These are phyloP conservation scores for Paxillus involutus DNA, from an alignment of 768 basidiomycete genomes.

Conservation along the genomic window DNA sequence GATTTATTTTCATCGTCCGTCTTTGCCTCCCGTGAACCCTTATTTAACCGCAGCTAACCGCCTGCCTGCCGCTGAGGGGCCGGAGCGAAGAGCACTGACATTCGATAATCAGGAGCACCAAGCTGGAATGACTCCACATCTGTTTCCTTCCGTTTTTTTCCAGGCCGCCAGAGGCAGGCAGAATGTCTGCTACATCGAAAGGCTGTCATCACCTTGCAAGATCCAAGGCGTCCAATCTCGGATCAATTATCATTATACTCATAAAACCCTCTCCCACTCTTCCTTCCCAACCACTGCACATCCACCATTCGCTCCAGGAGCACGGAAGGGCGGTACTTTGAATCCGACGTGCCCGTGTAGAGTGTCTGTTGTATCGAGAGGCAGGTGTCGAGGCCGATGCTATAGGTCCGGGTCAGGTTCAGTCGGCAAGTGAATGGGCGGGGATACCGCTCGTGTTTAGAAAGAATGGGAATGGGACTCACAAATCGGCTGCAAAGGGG, in stretches of 20 bases:
- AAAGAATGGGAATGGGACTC: conserved; percentile 5
- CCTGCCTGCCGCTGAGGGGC: background rate
- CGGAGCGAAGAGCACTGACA: too few species aligned
- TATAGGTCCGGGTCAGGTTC: conserved; percentile 27
- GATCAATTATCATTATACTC: conserved; percentile 54
- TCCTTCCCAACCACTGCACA: conserved; percentile 90
- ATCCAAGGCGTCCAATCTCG: background rate
- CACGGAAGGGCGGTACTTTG: conserved; percentile 91
- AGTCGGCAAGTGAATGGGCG: background rate
- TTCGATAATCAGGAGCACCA: too few species aligned
- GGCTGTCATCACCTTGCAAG: background rate
- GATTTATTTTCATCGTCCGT: too few species aligned
- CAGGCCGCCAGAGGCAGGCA: too few species aligned
- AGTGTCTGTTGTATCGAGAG: conserved; percentile 90
- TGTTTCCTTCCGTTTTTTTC: too few species aligned
- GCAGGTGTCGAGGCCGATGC: conserved; percentile 98
- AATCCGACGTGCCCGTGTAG: conserved; percentile 86
- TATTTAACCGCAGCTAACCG: too few species aligned
- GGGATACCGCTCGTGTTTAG: too few species aligned
- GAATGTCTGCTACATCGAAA: background rate
- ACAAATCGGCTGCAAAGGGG: conserved; percentile 30
- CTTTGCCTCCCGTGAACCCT: too few species aligned
- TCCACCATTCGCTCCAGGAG: conserved; percentile 95
- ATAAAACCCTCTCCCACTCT: conserved; percentile 94
- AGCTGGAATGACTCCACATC: too few species aligned